Base-by-base conservation (phyloP, 2,329 filamentous ascomycete genomes). In the Aureobasidium sp. region DNA sequence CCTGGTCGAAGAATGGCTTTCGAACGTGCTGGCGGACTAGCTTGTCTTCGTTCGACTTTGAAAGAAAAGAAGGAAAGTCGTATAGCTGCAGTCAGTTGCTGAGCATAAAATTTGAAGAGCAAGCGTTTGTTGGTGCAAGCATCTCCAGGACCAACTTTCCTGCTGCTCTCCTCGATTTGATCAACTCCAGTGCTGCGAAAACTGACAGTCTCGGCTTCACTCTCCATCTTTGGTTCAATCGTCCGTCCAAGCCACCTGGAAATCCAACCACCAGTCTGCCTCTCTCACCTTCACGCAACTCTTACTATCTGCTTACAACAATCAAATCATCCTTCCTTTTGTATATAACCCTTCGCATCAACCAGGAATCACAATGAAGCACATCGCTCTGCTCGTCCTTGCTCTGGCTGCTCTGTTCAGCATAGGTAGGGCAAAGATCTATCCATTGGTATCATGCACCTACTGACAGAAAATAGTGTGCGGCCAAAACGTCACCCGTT, bases 401-500 rank as follows among this genome's bases (percentile, higher is more conserved):
- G 27, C 42, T 23, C 18, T 62, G 33, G 59, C 59, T 33, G 36
- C 25, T 23, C 31, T 62, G 2, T 23, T 62, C 33, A 18, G 29
- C 27, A 27, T 47, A 42, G 59, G 59, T 62, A 62, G n/a, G 1
- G 4, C 23, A 16, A 53, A 42, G 25, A 53, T 62, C 59, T 62
- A 62, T 43, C 29, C 15, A 23, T 33, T 11, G 48, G 13, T 7
- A 6, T 43, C 25, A 8, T 42, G 25, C n/a, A 16, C 13, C 10
- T 43, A n/a, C 36, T 62, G 18, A 62, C 27, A 42, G 29, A 27
- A n/a, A 25, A 10, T 38, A 62, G 59, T 38, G 25, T 33, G 27
- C 47, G 36, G 47, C 20, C 23, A 62, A 6, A 53, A 53, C 25
- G 9, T 23, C 23, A 61, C 55, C 13, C 15, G 27, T 18, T 61